These are phyloP conservation scores for Phellopilus nigrolimitatus DNA, from an alignment of 1,284 basidiomycete species.

Conservation along the genomic window DNA sequence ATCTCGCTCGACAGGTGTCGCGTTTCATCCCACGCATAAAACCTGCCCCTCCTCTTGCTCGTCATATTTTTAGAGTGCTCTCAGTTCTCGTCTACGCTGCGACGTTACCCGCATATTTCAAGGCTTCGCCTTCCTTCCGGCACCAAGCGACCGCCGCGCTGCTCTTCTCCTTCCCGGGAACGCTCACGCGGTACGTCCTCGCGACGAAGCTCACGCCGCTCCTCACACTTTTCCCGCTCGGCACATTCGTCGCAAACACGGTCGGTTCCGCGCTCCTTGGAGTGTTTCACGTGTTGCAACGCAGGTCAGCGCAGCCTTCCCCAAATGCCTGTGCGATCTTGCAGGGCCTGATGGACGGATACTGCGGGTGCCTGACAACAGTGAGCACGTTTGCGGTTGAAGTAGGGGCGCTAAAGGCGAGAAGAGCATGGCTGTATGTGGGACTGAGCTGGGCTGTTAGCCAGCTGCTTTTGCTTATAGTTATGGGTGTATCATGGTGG, in stretches of 20 bases:
- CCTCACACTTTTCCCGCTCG: slow-evolving; percentile 67
- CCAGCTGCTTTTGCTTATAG: slow-evolving; percentile 70
- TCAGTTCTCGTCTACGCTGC: slow-evolving; percentile 58
- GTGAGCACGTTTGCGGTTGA: slow-evolving; percentile 93
- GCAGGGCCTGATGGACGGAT: slow-evolving; percentile 84
- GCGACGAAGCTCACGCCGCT: slow-evolving; percentile 69
- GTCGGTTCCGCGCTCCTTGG: slow-evolving; percentile 75
- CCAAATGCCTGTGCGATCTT: slow-evolving; percentile 63
- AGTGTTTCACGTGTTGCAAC: slow-evolving; percentile 67
- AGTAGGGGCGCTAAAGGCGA: slow-evolving; percentile 51
- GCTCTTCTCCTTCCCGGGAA: slow-evolving; percentile 86
- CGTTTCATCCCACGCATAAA: slow-evolving; percentile 37
- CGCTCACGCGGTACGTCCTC: slow-evolving; percentile 80
- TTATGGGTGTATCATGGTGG: slow-evolving; percentile 73
- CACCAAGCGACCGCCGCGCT: slow-evolving; percentile 84
- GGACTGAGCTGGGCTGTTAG: slow-evolving; percentile 63
- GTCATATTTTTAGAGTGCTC: slow-evolving; percentile 43
- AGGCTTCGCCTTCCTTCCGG: slow-evolving; percentile 65
- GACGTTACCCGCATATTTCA: slow-evolving; percentile 75
- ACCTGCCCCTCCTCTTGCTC: slow-evolving; percentile 37
- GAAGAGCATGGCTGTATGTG: slow-evolving; percentile 66
- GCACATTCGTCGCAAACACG: slow-evolving; percentile 87
- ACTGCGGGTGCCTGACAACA: slow-evolving; percentile 93
- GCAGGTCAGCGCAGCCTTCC: slow-evolving; percentile 41
- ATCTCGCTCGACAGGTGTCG: slow-evolving; percentile 42